A percentile compares a stretch with the other conserved stretches of the same genome.
Conservation (phyloP, 2,329 filamentous ascomycete species). For the Diaporthe helianthi region DNA sequence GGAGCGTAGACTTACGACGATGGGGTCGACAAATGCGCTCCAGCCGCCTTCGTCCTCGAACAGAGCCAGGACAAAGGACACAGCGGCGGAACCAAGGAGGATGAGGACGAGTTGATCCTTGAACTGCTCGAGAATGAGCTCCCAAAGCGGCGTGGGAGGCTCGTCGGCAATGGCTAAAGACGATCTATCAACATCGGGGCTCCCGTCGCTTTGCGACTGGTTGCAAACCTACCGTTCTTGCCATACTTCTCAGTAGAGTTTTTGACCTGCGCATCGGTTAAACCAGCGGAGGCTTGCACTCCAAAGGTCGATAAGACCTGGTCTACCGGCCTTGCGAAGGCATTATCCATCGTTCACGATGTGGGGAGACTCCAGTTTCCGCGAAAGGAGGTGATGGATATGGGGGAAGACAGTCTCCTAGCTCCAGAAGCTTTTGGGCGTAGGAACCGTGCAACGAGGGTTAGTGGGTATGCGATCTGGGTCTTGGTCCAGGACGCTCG, state of each 20-base stretch:
- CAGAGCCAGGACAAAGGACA: constrained; percentile 91
- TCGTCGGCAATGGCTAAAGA: constrained; percentile 74
- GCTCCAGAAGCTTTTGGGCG: constrained; percentile 17
- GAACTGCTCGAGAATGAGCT: constrained; percentile 97
- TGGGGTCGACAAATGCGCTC: constrained; percentile 96
- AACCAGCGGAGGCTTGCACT: constrained; percentile 61
- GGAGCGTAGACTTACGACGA: constrained; percentile 73
- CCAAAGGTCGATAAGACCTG: constrained; percentile 66
- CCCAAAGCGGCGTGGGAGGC: constrained; percentile 93
- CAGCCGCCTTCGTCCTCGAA: constrained; percentile 94
- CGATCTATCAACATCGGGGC: constrained; percentile 15
- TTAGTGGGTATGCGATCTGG: constrained; percentile 12
- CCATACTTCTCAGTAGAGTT: constrained; percentile 65
- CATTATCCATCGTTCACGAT: constrained; percentile 62
- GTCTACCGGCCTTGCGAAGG: constrained; percentile 64
- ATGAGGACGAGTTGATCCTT: constrained; percentile 99
- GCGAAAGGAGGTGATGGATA: constrained; percentile 21
- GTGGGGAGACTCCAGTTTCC: constrained; percentile 12
- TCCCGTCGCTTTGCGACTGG: background rate
- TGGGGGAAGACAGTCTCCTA: constrained; percentile 33
- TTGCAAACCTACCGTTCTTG: constrained; percentile 65
- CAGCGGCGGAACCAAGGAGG: constrained; percentile 86
- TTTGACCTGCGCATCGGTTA: constrained; percentile 65
- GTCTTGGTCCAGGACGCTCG: background rate
- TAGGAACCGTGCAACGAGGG: constrained; percentile 16